These are phyloP conservation scores for Haplosporangium gracile DNA, from an alignment of 192 early-diverging fungal genomes.

Conservation along the genomic window DNA sequence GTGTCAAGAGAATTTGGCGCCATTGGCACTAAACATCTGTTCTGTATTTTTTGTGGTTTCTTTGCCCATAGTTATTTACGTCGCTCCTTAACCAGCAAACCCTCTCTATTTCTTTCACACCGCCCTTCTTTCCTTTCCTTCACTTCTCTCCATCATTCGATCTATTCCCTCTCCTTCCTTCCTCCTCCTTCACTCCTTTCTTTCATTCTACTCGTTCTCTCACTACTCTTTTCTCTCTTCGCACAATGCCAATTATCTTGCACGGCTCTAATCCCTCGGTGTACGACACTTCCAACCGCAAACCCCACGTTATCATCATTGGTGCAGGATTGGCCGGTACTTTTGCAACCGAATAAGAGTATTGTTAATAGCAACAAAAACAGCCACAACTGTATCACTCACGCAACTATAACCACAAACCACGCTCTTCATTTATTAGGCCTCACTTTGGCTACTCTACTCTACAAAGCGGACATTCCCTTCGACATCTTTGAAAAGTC, in stretches of 20 bases:
- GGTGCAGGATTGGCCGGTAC: neutral
- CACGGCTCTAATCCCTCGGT: neutral
- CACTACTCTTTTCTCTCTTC: no score
- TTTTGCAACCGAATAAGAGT: neutral
- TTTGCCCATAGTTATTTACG: no score
- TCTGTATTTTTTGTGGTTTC: no score
- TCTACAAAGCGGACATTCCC: neutral
- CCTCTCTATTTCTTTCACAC: no score
- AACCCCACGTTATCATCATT: neutral
- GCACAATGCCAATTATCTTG: neutral
- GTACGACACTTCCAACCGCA: neutral
- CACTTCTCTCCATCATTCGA: no score
- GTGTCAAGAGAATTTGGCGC: no score
- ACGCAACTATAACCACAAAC: neutral
- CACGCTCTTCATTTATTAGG: neutral
- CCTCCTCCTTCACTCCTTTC: no score
- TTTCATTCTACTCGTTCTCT: no score
- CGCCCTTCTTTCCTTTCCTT: no score
- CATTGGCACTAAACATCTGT: no score
- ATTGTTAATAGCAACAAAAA: neutral
- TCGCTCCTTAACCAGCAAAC: no score
- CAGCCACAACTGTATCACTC: neutral
- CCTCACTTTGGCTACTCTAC: neutral
- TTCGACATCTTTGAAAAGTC: slow-evolving; percentile 7
- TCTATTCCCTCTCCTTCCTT: no score